Conservation (phyloP, 2,329 filamentous ascomycete genomes). For the Aaosphaeria arxii region DNA sequence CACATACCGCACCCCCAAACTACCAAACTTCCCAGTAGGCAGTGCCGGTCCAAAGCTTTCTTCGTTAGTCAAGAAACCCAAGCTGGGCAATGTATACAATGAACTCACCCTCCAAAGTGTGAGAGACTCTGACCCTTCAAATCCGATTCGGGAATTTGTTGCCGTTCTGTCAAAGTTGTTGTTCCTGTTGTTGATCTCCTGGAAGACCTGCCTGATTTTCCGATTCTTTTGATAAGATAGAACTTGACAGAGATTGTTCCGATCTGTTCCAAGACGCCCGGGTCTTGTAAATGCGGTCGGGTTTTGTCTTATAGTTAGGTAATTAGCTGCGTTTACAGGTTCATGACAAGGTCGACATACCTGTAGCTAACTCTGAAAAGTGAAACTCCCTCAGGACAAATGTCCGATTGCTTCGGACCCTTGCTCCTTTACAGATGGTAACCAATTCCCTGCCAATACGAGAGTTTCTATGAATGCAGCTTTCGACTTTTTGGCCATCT, state of each 20-base stretch:
- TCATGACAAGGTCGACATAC: too few species aligned
- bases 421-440: not conserved
- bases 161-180: not conserved
- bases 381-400: not conserved
- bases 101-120: not conserved
- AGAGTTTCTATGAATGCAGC: not conserved
- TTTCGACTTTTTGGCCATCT: slow-evolving; percentile 9
- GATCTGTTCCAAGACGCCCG: not conserved
- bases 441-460: not conserved
- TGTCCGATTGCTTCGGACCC: slow-evolving; percentile 8
- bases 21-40: not conserved
- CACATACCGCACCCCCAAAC: not conserved
- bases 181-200: not conserved
- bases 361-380: not conserved
- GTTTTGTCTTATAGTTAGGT: too few species aligned
- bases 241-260: not conserved
- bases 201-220: too few species aligned
- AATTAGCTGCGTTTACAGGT: too few species aligned
- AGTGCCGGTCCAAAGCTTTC: not conserved
- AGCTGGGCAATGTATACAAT: not conserved
- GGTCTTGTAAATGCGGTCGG: too few species aligned
- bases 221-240: too few species aligned
- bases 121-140: not conserved
- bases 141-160: not conserved
- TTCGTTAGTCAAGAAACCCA: not conserved